Base-by-base conservation (phyloP, 1,139 yeast species). In the Wickerhamomyces sp. region DNA sequence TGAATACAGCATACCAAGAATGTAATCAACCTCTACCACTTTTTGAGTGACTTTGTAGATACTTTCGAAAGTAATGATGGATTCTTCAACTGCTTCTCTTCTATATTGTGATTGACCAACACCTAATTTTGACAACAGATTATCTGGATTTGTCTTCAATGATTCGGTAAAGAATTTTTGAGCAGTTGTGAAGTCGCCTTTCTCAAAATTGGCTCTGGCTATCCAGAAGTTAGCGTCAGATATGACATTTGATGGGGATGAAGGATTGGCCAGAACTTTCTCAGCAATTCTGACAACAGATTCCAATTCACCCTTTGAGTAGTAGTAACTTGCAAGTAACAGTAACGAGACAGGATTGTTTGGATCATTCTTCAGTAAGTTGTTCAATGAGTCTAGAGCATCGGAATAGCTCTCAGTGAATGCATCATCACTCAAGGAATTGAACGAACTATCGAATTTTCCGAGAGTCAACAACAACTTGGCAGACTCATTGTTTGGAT, bases 191-290 rank as follows among this genome's bases (percentile, higher is more conserved):
- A 73, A 80, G 57, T 89, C 84, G 6, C 71, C 68, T 33, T 73
- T 64, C 26, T 73, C 73, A 57, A 84, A 90, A 45, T 78, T 72
- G 15, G 87, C 83, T 61, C 97, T 77, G 13, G 89, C 98, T 54
- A 83, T 72, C 96, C 97, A 90, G 54, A 86, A 85, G 31, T 84
- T 72, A 23, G 93, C 85, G 55, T 87, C 95, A n/a, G 95, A 83
- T 40, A 78, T 68, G 3, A 86, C 63, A 26, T 71, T 63, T 23
- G 71, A 67, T 0, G 75, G 65, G 29, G 68, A 60, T 23, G 68
- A 67, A 0, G 73, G 66, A 27, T 65, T 60, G 7, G 65, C 55
- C 10, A 79, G 63, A 15, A 84, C 81, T 37, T 73, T 70, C 30
- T 75, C 70, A 42, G 84, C 72, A 27, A 90, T 71, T 45, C 74